phyloP scores from a whole-genome alignment of 1,284 basidiomycete species.

The Ceratobasidium sp. region DNA sequence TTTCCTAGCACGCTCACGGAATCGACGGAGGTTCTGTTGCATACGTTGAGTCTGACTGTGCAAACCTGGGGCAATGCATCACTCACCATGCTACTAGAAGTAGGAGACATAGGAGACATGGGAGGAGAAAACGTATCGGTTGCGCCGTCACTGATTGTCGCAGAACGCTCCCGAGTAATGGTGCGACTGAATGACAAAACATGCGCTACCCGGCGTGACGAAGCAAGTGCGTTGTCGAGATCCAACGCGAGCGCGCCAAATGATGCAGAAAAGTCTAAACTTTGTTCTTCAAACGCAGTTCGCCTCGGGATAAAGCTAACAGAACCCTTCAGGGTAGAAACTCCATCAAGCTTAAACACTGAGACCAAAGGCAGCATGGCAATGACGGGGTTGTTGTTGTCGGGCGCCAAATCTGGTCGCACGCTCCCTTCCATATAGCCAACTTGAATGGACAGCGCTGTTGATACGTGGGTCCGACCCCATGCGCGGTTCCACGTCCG shows the following conservation, averaged over 20 bases:
- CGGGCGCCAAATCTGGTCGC: slow-evolving; percentile 43
- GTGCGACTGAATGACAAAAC: slow-evolving; percentile 1
- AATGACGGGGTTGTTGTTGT: slow-evolving; percentile 5
- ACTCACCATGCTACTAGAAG: slow-evolving; percentile 2
- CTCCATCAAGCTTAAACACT: slow-evolving; percentile 38
- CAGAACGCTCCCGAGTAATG: background rate
- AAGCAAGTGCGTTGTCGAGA: slow-evolving; percentile 22
- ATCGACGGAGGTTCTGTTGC: slow-evolving; percentile 20
- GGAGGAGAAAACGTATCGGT: slow-evolving; percentile 23
- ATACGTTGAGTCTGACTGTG: background rate
- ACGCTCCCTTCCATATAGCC: slow-evolving; percentile 59
- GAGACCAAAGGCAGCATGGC: slow-evolving; percentile 13
- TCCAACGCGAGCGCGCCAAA: slow-evolving; percentile 26
- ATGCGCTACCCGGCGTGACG: slow-evolving; percentile 10
- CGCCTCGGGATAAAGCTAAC: slow-evolving; percentile 35
- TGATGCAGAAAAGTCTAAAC: slow-evolving; percentile 20
- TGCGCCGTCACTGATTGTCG: background rate
- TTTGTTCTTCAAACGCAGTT: slow-evolving; percentile 30
- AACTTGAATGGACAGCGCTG: slow-evolving; percentile 60
- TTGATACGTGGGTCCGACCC: slow-evolving; percentile 65
- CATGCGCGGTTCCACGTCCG: slow-evolving; percentile 72
- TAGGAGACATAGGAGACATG: slow-evolving; percentile 24
- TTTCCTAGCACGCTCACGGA: slow-evolving; percentile 29
- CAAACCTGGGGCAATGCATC: background rate
- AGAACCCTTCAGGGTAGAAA: slow-evolving; percentile 27